Evolutionary conservation across 345 rosid species (phyloP), one percentile per base, ranked within the genome.

Genomic region (Rubroshorea leprosula): DNA sequence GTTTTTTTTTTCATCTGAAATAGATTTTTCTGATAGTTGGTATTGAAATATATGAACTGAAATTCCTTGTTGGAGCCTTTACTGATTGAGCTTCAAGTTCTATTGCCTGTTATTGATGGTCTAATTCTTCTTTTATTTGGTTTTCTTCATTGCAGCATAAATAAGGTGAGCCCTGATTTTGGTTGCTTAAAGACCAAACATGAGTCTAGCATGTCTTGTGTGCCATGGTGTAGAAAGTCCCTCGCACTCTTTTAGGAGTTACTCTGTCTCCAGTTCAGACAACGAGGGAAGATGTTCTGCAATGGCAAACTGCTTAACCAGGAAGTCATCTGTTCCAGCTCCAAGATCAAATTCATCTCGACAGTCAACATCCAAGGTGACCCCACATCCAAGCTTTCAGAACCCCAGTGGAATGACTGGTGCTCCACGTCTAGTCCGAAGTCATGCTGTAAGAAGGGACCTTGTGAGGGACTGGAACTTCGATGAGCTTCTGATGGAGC

Each of bases 381-480:
- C 87, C 50, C 98, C 98, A 15, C 93, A 86, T 23, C 95, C 96
- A 35, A 62, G 62, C 48, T 68, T 74, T 61, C 80, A 71, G 9
- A 64, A 65, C 38, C 49, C 53, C 57, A 69, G 64, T 9, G 76
- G 69, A 63, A 61, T 83, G 64, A 57, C 79, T 0, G 89, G 90
- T 18, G 53, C 95, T 0, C 98, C 98, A 22, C 68, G 95, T 49
- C 74, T 92, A 29, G 96, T 92, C 45, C 78, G 95, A 15, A 92
- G 98, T 72, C 81, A 67, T 49, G 98, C 98, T 0, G 87, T 92
- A 56, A 80, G 89, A 64, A 84, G 98, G 75, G 98, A 92, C 75
- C 51, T 92, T 48, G 96, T 84, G 54, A 81, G 95, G 75, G 95
- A 92, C 80, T 92, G 98, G 98, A 89, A 92, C 73, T 92, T 92